Evolutionary conservation across 2,329 filamentous ascomycete species (phyloP), one percentile per base, ranked within the genome.

Genomic region (Exophiala aquamarina): DNA sequence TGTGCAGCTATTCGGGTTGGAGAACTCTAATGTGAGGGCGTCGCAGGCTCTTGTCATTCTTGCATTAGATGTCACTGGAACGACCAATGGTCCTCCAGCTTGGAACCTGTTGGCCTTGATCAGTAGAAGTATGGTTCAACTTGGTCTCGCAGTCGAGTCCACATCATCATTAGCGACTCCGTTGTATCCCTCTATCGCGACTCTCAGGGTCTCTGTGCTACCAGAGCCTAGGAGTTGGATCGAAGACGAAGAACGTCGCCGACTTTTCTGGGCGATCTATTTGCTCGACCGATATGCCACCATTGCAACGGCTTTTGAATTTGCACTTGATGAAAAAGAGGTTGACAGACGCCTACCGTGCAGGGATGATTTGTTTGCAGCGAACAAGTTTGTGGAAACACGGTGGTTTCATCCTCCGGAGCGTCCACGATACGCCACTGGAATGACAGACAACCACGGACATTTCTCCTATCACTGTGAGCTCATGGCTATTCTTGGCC

Each of bases 241-340:
- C 46, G 90, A 95, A 63, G 91, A 95, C 52, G 91, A 96, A 66
- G 87, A 87, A 33, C 77, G 90, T 20, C 79, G 91, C 20, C 77
- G 91, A 19, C 73, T 95, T 1, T 95, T 96, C 66, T 96, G 91
- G 91, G 92, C 94, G 83, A 84, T 95, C 9, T 96, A 95, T 62
- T 71, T 95, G 10, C 76, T 96, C 4, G 91, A 96, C 64, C 79
- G 91, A 40, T 95, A 95, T 63, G 89, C 89, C 1, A 95, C 90
- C 1, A 84, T 95, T 46, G 86, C 89, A 1, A 95, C 91, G 0
- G 89, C 91, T 0, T 95, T 95, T 58, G 89, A 95, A 59, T 95
- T 95, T 63, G 88, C 89, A 1, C 71, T 96, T 14, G 85, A 92
- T 57, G 89, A 95, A 61, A 88, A 86, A 62, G 90, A 95, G 61